These are phyloP conservation scores for Ampelocalamus luodianensis DNA, from an alignment of 176 grass and related monocot species.

Conservation along the genomic window DNA sequence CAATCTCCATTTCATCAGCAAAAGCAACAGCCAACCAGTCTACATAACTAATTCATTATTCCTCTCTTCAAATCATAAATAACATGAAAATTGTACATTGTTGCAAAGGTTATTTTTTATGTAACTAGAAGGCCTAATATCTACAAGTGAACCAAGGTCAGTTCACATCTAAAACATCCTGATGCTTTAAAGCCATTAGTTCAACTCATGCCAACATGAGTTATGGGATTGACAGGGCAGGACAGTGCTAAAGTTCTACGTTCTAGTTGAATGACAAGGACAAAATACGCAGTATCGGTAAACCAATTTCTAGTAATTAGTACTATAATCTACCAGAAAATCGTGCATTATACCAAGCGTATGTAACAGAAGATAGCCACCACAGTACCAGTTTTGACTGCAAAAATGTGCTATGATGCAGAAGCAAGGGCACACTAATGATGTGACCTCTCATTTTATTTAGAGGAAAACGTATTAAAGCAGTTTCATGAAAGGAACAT, in stretches of 20 bases:
- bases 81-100: too few relatives aligned
- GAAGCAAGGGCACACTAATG: not conserved
- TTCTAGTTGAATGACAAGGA: not conserved
- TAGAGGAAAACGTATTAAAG: not conserved
- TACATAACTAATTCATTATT: not conserved
- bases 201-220: not conserved
- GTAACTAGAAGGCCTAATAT: slow-evolving; percentile 19
- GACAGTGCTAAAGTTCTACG: not conserved
- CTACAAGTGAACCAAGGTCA: too few relatives aligned
- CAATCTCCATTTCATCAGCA: not conserved
- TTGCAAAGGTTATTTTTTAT: not conserved
- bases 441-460: slow-evolving; percentile 7
- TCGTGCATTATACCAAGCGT: not conserved
- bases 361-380: not conserved
- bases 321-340: not conserved
- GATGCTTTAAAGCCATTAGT: not conserved
- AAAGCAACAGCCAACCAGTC: slow-evolving; percentile 15
- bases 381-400: not conserved
- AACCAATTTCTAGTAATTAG: not conserved
- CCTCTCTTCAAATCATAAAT: not conserved
- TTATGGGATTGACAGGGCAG: not conserved
- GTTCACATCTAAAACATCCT: too few relatives aligned
- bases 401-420: slow-evolving; percentile 13
- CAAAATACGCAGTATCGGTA: not conserved
- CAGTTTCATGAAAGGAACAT: not conserved